These are phyloP conservation scores for Zygoascus flipseniorum DNA, from an alignment of 805 yeast genomes.

Conservation along the genomic window DNA sequence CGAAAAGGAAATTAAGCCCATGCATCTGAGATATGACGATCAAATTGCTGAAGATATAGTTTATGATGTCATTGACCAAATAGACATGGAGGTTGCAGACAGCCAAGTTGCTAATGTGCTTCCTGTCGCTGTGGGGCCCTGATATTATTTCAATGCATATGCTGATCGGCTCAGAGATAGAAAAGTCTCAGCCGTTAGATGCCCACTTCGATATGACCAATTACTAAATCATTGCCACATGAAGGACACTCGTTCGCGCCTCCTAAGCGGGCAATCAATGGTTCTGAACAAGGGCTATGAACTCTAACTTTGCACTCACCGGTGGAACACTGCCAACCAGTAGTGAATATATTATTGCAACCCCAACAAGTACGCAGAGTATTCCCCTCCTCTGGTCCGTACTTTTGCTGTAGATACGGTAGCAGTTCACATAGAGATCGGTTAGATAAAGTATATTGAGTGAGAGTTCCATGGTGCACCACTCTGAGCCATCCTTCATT, in stretches of 20 bases:
- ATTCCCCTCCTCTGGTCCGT: conserved; percentile 24
- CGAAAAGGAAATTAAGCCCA: conserved; percentile 34
- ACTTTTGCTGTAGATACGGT: conserved; percentile 34
- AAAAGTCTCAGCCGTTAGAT: not conserved
- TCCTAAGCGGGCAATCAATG: not conserved
- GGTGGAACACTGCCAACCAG: conserved; percentile 39
- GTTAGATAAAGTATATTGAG: conserved; percentile 21
- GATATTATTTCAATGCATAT: not conserved
- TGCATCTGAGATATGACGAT: conserved; percentile 56
- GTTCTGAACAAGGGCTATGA: conserved; percentile 39
- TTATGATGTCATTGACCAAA: conserved; percentile 80
- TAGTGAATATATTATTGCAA: conserved; percentile 46
- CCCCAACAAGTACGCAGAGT: conserved; percentile 39
- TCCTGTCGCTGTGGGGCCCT: too few relatives aligned
- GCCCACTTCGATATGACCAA: conserved; percentile 1
- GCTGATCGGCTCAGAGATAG: too few relatives aligned
- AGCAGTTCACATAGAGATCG: conserved; percentile 42
- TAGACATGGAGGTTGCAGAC: conserved; percentile 37
- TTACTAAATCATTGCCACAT: conserved; percentile 5
- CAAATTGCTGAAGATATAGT: conserved; percentile 70
- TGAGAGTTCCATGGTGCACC: not conserved
- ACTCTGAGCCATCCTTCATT: conserved; percentile 42
- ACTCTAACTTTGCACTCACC: conserved; percentile 33
- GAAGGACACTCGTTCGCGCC: conserved; percentile 9
- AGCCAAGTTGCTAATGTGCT: not conserved